Evolutionary conservation across 2,329 filamentous ascomycete species (phyloP), one percentile per base, ranked within the genome.

Genomic region (Tolypocladium guangdongense): DNA sequence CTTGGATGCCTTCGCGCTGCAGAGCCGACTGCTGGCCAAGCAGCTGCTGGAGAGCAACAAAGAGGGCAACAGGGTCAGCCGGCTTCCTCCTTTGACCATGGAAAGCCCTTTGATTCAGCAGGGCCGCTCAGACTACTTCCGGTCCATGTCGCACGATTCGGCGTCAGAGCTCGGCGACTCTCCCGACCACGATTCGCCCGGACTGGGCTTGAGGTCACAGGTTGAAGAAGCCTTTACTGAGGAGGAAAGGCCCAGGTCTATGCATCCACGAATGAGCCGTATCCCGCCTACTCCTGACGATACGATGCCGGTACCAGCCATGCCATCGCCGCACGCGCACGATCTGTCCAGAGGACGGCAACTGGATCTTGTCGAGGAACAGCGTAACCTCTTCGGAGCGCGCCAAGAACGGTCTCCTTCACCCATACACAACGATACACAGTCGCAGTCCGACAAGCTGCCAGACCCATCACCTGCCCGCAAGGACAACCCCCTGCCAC

Each of bases 1-100:
- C 12, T 80, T 99, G 59, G 93, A 99, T 77, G 92, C 92, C 49
- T 95, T 99, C 66, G 92, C 92, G 24, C 79, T 92, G 57, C 92
- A 97, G 66, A 95, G 91, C 62, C 86, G 92, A 54, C 74, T 95
- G 62, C 80, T 99, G 51, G 90, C 90, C 39, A 88, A 83, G 71
- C 87, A 95, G 70, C 82, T 99, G 56, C 86, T 96, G 68, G 86
- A 93, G 60, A 85, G 82, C 58, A 80, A 82, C 63, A 84, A 81
- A 64, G 80, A 81, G 57, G 90, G 88, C 50, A 83, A 84, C 59
- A 82, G 91, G 54, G 81, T 96, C 71, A 96, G 91, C 71, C 82
- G 92, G 43, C 74, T 97, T 45, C 89, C 91, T 3, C 90, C 90
- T 7, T 75, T 91, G 55, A 89, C 88, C 22, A 86, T 90, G 38